A percentile compares a stretch with the other conserved stretches of the same genome.
These are phyloP conservation scores for Sugiyamaella valdiviana DNA, from an alignment of 805 yeast genomes.

Conservation along the genomic window DNA sequence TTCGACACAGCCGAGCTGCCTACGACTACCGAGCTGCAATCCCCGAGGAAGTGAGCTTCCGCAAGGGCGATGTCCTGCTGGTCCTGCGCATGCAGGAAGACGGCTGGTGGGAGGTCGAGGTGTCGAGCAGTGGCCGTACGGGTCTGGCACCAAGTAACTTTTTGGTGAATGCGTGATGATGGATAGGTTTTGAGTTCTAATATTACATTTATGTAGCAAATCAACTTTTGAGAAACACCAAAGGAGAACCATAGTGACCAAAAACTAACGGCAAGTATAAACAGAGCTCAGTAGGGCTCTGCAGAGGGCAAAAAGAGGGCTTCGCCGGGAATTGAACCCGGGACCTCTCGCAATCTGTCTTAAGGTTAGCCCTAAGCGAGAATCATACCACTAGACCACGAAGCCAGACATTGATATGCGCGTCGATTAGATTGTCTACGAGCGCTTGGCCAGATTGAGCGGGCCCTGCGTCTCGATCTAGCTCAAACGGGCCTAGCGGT, in stretches of 20 bases:
- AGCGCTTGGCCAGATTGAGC: too few species aligned
- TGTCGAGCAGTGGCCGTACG: slow-evolving; percentile 34
- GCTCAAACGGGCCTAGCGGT: not conserved
- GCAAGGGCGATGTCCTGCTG: slow-evolving; percentile 49
- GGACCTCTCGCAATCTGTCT: slow-evolving; percentile 34
- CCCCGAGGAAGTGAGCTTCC: slow-evolving; percentile 54
- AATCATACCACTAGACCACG: slow-evolving; percentile 35
- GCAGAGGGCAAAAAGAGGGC: slow-evolving; percentile 30
- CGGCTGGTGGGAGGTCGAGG: slow-evolving; percentile 73
- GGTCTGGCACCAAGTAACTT: slow-evolving; percentile 66
- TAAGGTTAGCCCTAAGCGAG: slow-evolving; percentile 32
- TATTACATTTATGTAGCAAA: not conserved
- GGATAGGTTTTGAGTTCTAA: not conserved
- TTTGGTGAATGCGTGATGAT: slow-evolving; percentile 19
- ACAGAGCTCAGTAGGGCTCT: too few species aligned
- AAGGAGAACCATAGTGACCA: too few species aligned
- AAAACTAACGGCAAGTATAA: too few species aligned
- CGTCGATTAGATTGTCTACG: not conserved
- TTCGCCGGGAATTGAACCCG: slow-evolving; percentile 36
- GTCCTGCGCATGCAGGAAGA: slow-evolving; percentile 56
- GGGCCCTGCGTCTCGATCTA: too few species aligned
- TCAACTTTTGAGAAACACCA: not conserved
- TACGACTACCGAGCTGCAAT: slow-evolving; percentile 55
- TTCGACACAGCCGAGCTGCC: slow-evolving; percentile 48
- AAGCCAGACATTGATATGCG: slow-evolving; percentile 21